These are phyloP conservation scores for Scleromitrula shiraiana DNA, from an alignment of 2,329 filamentous ascomycete species.

Conservation along the genomic window DNA sequence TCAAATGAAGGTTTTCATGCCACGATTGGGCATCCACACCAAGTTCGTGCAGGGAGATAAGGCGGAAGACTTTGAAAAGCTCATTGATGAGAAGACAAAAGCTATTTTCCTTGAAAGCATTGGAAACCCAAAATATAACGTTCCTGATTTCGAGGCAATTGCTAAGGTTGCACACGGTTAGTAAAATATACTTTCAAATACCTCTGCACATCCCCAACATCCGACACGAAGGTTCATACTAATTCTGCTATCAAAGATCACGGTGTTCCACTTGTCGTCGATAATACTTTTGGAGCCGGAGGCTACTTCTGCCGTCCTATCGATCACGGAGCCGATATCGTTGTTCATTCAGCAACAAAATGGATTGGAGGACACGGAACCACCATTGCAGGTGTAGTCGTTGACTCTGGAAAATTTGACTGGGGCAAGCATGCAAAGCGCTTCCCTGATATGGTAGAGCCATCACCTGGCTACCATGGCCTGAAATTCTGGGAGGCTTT, in stretches of 20 bases:
- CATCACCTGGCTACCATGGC: slow-evolving; percentile 81
- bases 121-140: slow-evolving; percentile 86
- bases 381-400: slow-evolving; percentile 76
- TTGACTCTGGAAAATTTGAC: slow-evolving; percentile 88
- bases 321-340: slow-evolving; percentile 69
- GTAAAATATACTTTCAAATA: neutral
- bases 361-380: slow-evolving; percentile 96
- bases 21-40: slow-evolving; percentile 73
- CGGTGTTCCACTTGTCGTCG: slow-evolving; percentile 55
- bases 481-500: slow-evolving; percentile 94
- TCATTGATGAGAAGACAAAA: slow-evolving; percentile 90
- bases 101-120: slow-evolving; percentile 82
- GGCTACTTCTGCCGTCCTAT: slow-evolving; percentile 84
- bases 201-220: neutral
- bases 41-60: slow-evolving; percentile 82
- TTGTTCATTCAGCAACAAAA: slow-evolving; percentile 89
- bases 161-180: slow-evolving; percentile 66
- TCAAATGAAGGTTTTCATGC: slow-evolving; percentile 86
- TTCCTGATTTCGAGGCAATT: slow-evolving; percentile 88
- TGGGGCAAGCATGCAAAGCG: slow-evolving; percentile 78
- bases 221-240: neutral
- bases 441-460: slow-evolving; percentile 93
- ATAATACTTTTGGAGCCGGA: slow-evolving; percentile 92
- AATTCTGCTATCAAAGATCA: slow-evolving; percentile 25
- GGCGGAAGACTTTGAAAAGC: slow-evolving; percentile 65